Evolutionary conservation across 2,329 filamentous ascomycete species (phyloP).

Genomic region (Talaromyces sp.): DNA sequence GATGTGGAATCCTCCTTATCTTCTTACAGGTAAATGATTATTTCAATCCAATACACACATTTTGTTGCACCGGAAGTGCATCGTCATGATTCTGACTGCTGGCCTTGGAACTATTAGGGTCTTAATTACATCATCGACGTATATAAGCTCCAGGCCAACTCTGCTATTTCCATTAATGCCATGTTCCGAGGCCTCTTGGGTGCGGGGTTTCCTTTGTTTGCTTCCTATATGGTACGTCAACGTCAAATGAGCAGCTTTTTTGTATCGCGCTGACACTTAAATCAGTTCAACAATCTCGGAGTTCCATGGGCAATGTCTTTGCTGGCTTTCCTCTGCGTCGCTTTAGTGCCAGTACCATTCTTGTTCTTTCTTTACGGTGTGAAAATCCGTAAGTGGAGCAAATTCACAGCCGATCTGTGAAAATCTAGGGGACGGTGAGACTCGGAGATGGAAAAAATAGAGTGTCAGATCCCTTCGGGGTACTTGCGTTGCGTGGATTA

Average conservation of each 20-base stretch:
- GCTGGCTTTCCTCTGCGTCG: background rate
- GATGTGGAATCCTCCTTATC: constrained; percentile 36
- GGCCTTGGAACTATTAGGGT: constrained; percentile 11
- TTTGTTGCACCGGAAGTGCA: no score
- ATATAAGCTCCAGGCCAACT: constrained; percentile 42
- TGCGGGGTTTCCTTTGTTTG: constrained; percentile 7
- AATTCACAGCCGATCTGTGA: background rate
- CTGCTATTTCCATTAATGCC: constrained; percentile 40
- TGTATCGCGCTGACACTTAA: background rate
- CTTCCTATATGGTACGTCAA: constrained; percentile 1
- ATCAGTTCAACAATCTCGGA: background rate
- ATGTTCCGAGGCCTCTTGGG: constrained; percentile 38
- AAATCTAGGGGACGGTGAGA: no score
- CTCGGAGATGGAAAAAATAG: no score
- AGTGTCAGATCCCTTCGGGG: no score
- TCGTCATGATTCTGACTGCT: no score
- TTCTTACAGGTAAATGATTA: constrained; percentile 30
- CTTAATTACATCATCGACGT: constrained; percentile 47
- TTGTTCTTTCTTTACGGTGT: background rate
- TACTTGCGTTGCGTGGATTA: no score
- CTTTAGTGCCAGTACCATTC: background rate
- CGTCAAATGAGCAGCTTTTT: background rate
- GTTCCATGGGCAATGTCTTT: background rate
- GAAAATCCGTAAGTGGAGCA: background rate
- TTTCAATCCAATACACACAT: constrained; percentile 36